Conservation (phyloP, 2,329 filamentous ascomycete genomes). For the Microsporum ferrugineum region DNA sequence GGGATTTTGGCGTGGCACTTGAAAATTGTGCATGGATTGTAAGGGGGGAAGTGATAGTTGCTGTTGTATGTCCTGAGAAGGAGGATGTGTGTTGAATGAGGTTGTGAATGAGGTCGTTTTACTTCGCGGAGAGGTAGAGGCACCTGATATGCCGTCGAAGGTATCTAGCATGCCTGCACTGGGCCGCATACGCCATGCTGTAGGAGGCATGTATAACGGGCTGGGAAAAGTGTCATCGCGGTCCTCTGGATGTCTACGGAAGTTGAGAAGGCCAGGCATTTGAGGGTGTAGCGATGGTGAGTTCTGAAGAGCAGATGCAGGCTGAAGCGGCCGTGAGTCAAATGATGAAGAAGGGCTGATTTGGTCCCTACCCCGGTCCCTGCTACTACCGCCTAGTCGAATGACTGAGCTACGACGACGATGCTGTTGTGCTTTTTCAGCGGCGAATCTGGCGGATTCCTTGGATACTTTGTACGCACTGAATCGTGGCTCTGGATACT, state of each 20-base stretch:
- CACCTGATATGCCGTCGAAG: conserved; percentile 1
- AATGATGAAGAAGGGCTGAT: conserved; percentile 6
- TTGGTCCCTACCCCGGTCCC: conserved; percentile 13
- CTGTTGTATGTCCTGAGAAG: not conserved
- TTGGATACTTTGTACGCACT: conserved; percentile 63
- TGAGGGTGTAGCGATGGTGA: not conserved
- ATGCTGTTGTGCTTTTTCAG: conserved; percentile 44
- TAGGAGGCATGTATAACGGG: not conserved
- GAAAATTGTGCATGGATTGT: not conserved
- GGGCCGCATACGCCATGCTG: not conserved
- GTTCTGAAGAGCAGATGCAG: not conserved
- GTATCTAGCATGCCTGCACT: not conserved
- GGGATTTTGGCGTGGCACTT: not conserved
- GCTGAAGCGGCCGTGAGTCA: not conserved
- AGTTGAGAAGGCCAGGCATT: not conserved
- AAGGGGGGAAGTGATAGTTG: not conserved
- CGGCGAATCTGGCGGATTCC: conserved; percentile 40
- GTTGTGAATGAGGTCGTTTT: not conserved
- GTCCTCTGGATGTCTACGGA: not conserved
- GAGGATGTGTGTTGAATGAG: not conserved
- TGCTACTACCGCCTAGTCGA: conserved; percentile 16
- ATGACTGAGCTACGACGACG: conserved; percentile 47
- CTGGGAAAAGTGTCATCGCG: not conserved
- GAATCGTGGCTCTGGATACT: conserved; percentile 77
- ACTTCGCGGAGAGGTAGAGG: not conserved